A percentile compares a stretch with the other conserved stretches of the same genome.
Evolutionary conservation across 2,329 filamentous ascomycete species (phyloP).

Genomic region (Metarhizium guizhouense): DNA sequence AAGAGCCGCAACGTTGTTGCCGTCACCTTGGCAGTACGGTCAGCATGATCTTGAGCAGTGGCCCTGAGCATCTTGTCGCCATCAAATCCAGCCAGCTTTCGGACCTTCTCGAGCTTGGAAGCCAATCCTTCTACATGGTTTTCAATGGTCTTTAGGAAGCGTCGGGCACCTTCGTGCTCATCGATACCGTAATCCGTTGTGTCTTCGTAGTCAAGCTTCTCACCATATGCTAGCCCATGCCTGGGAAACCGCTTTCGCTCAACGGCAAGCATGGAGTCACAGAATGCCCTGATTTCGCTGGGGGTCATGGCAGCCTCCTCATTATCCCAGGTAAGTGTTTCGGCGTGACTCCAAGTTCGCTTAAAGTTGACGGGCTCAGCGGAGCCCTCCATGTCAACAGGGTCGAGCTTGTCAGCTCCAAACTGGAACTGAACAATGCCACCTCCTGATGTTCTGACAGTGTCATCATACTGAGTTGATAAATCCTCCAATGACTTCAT

Average conservation of each 20-base stretch:
- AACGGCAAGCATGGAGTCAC: conserved; percentile 55
- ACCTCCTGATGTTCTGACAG: conserved; percentile 81
- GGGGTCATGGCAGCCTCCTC: conserved; percentile 64
- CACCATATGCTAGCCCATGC: conserved; percentile 46
- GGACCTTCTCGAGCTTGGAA: conserved; percentile 47
- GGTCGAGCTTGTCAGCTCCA: conserved; percentile 90
- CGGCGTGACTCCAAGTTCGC: conserved; percentile 76
- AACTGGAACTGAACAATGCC: conserved; percentile 95
- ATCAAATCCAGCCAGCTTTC: conserved; percentile 41
- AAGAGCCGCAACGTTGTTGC: conserved; percentile 64
- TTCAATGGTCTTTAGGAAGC: conserved; percentile 72
- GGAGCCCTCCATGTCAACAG: conserved; percentile 93
- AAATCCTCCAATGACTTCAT: conserved; percentile 98
- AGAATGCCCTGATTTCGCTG: conserved; percentile 61
- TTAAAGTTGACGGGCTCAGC: conserved; percentile 89
- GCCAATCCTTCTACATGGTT: conserved; percentile 59
- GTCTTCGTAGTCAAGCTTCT: conserved; percentile 61
- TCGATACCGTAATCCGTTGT: conserved; percentile 60
- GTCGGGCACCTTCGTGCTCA: conserved; percentile 72
- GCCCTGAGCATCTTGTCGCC: conserved; percentile 13
- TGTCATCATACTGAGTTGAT: conserved; percentile 88
- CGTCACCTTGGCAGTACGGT: conserved; percentile 80
- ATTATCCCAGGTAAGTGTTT: conserved; percentile 72
- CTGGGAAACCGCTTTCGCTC: conserved; percentile 58
- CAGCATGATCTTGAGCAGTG: conserved; percentile 35